A percentile compares a stretch with the other conserved stretches of the same genome.
These are phyloP conservation scores for Neurospora africana DNA, from an alignment of 495 filamentous ascomycete species.

Conservation along the genomic window DNA sequence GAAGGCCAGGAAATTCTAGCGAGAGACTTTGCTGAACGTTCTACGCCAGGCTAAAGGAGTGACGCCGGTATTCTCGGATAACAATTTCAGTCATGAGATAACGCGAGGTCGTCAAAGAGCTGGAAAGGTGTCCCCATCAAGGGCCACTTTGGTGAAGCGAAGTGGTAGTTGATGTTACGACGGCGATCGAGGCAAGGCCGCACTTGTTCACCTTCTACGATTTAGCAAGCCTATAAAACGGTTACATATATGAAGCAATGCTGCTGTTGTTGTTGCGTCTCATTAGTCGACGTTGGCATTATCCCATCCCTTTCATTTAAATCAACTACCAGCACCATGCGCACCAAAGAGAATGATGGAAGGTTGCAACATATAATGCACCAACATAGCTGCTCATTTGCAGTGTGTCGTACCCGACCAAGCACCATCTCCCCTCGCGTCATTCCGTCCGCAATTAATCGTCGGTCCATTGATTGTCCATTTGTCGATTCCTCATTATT, in stretches of 20 bases:
- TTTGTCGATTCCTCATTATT: background rate
- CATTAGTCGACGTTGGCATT: background rate
- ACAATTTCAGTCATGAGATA: background rate
- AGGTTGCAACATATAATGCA: background rate
- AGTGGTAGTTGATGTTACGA: background rate
- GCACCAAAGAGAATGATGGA: background rate
- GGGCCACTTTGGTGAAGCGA: background rate
- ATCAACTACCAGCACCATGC: background rate
- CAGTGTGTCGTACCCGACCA: background rate
- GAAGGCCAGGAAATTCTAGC: background rate
- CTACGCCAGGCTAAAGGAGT: background rate
- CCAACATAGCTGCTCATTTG: background rate
- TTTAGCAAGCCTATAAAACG: background rate
- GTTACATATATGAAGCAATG: background rate
- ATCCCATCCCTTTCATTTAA: background rate
- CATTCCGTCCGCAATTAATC: background rate
- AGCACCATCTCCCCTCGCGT: background rate
- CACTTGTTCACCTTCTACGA: background rate
- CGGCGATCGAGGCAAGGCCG: background rate
- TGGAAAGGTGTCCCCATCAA: background rate
- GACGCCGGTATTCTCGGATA: background rate
- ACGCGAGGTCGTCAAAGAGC: background rate
- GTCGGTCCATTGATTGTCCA: background rate
- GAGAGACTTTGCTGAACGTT: background rate
- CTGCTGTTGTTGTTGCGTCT: background rate